Base-by-base conservation (phyloP, 2,329 filamentous ascomycete species). In the Ophiostoma montium region DNA sequence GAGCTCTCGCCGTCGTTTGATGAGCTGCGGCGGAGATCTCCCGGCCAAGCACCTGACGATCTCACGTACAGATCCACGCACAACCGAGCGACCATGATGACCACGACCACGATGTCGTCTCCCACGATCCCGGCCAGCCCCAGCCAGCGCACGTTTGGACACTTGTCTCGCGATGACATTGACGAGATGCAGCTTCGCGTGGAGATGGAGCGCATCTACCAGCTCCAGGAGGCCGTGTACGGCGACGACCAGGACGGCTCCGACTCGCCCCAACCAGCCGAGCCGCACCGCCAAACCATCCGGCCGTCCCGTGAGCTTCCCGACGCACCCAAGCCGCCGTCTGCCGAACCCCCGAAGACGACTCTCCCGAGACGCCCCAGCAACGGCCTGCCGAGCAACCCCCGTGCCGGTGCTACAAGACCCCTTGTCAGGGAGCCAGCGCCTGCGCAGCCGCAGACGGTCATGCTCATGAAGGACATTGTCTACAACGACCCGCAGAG, bases 381-480 rank as follows among this genome's bases (percentile, higher is more conserved):
- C 0, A 66, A 63, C 1, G 72, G 72, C 2, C 62, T 76, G 13
- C 73, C 72, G 1, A 63, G 63, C 2, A 72, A 74, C 44, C 72
- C 72, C 3, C 63, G 65, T 32, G 63, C 68, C 5, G 61, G 62
- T 48, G 61, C 62, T 11, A 55, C 66, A 38, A 63, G 59, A 44
- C 47, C 55, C 15, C 49, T 61, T 3, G 52, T 56, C 13, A 56
- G 60, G 27, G 65, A 65, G 12, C 54, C 56, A 8, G 19, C 52
- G 4, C 50, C 46, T 41, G 57, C 56, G 48, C 65, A 62, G 47
- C 62, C 70, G 21, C 67, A 71, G 51, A 76, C 70, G 4, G 67
- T 77, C 42, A 70, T 78, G 68, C 70, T 76, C 48, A 60, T 78
- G 46, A 78, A 76, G 51, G 67, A 71, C 46, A 75, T 77, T 49